Conservation (phyloP, 2,329 filamentous ascomycete genomes). For the Geosmithia putterillii region DNA sequence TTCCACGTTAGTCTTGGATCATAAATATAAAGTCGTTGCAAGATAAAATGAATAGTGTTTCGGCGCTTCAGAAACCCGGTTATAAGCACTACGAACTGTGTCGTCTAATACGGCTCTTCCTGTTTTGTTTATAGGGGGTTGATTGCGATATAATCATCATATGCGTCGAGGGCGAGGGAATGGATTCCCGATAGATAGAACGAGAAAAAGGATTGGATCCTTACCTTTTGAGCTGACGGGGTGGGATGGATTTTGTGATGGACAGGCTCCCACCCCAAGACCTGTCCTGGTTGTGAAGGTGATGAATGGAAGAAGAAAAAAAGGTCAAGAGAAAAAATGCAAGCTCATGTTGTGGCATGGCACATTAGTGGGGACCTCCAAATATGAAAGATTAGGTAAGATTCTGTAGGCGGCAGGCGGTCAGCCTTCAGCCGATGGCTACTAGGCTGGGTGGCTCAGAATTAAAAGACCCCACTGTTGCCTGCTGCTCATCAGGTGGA, state of each 20-base stretch:
- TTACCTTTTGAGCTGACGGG: not conserved
- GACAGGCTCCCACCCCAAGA: not conserved
- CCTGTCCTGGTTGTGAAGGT: not conserved
- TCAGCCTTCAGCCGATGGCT: no score
- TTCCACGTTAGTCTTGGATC: not conserved
- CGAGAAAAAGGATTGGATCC: not conserved
- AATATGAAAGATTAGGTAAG: not conserved
- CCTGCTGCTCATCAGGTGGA: no score
- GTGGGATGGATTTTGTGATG: not conserved
- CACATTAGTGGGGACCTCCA: not conserved
- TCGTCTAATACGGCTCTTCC: constrained; percentile 36
- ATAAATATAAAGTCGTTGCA: not conserved
- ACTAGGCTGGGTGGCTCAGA: no score
- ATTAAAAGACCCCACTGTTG: no score
- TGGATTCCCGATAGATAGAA: not conserved
- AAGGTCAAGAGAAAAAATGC: not conserved
- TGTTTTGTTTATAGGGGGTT: constrained; percentile 23
- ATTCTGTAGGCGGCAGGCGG: no score
- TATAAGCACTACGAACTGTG: constrained; percentile 30
- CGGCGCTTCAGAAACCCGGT: constrained; percentile 29
- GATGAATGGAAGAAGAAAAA: not conserved
- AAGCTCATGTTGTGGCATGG: not conserved
- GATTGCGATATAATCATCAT: constrained; percentile 26
- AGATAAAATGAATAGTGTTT: constrained; percentile 10
- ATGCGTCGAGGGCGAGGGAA: constrained; percentile 8